Base-by-base conservation (phyloP, 192 early-diverging fungal genomes). In the Mortierella hygrophila region DNA sequence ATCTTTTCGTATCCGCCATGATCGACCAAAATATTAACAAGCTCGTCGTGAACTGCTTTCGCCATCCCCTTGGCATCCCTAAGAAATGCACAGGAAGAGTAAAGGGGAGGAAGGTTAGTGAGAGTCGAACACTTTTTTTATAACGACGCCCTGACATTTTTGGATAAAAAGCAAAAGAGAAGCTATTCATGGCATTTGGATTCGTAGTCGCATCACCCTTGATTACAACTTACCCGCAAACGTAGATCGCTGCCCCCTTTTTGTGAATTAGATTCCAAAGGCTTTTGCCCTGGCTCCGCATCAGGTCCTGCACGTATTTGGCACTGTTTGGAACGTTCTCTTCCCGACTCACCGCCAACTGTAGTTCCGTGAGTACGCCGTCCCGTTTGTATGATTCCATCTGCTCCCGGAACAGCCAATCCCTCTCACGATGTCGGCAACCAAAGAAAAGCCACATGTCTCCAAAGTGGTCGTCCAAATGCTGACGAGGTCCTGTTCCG, bases 51-150 rank as follows among this genome's bases (percentile, higher is more conserved):
- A 21, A 99, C 96, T 55, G 93, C 95, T 82, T 94, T 95, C 49
- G 95, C 96, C 97, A 98, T 98, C 9, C 96, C 95, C 83, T 95
- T 93, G 21, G 95, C 94, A 88, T 97, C 96, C 74, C 95, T 93
- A 77, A 46, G 26, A 65, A 65, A 15, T 10, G 26, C n/a, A 55
- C n/a, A 72, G n/a, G 46, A 69, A 20, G 38, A 89, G 63, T 75
- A 91, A 60, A 82, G 16, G 13, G 20, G 46, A 35, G 35, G 0
- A 1, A 35, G 35, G 35, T 35, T 35, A 35, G 35, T 35, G 0
- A 76, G 68, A 37, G 35, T 80, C 41, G 47, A 16, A 29, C 29
- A 13, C 60, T 49, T 54, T 54, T 54, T 21, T 54, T 54, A 52
- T 20, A 7, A 87, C 83, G 10, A 6, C 44, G 10, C 44, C 44